phyloP scores from a whole-genome alignment of 2,329 filamentous ascomycete species.

The Plenodomus tracheiphilus region DNA sequence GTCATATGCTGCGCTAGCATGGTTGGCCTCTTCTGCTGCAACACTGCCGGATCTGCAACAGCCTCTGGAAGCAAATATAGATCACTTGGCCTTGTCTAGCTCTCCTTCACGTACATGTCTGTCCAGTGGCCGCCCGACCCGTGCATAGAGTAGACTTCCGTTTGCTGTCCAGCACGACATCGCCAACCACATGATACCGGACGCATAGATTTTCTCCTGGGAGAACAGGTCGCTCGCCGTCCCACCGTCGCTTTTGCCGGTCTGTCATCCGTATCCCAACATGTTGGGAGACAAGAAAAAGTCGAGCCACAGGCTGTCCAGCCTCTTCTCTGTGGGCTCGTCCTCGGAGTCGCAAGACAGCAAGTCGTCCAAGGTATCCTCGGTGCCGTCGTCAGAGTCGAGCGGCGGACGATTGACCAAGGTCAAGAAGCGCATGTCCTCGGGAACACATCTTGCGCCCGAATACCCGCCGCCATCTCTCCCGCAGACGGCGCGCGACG shows the following conservation, averaged over 20 bases:
- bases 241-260: not conserved
- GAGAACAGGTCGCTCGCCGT: constrained; percentile 1
- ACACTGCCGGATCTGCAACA: constrained; percentile 30
- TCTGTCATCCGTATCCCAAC: constrained; percentile 1
- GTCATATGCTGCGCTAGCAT: constrained; percentile 21
- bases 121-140: constrained; percentile 10
- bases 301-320: constrained; percentile 39
- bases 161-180: constrained; percentile 21
- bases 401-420: constrained; percentile 30
- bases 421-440: constrained; percentile 39
- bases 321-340: constrained; percentile 34
- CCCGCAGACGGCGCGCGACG: constrained; percentile 14
- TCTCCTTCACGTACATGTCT: constrained; percentile 15
- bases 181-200: constrained; percentile 14
- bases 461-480: constrained; percentile 34
- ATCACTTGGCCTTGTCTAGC: constrained; percentile 21
- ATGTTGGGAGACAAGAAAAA: constrained; percentile 37
- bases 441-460: constrained; percentile 34
- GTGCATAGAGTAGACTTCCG: constrained; percentile 17
- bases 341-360: constrained; percentile 20
- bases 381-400: constrained; percentile 33
- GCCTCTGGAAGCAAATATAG: constrained; percentile 28
- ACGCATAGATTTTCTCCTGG: constrained; percentile 5
- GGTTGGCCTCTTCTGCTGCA: constrained; percentile 16
- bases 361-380: constrained; percentile 13